A percentile compares a stretch with the other conserved stretches of the same genome.
Conservation (phyloP, 78 protist genomes). For the Dictyostelium purpureum region DNA sequence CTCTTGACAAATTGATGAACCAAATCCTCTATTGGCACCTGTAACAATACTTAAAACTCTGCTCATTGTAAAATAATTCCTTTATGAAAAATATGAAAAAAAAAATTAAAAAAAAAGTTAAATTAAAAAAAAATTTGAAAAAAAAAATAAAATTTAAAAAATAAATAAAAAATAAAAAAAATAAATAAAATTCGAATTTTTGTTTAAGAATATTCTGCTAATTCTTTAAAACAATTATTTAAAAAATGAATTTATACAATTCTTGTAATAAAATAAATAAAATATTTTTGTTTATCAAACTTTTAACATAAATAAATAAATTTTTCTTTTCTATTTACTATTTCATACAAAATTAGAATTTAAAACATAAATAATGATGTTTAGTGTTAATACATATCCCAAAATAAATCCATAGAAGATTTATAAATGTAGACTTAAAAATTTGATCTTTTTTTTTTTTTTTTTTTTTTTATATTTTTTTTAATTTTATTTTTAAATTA, state of each 20-base stretch:
- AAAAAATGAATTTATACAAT: too few relatives aligned
- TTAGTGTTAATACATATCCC: too few relatives aligned
- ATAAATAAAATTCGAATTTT: background rate
- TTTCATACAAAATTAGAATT: too few relatives aligned
- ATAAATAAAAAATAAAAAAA: background rate
- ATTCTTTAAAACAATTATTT: too few relatives aligned
- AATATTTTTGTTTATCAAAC: too few relatives aligned
- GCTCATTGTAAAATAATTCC: background rate
- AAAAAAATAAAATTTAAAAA: background rate
- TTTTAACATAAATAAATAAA: too few relatives aligned
- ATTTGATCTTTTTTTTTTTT: background rate
- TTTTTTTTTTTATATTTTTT: background rate
- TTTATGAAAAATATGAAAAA: background rate
- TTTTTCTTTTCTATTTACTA: too few relatives aligned
- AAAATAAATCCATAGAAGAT: too few relatives aligned
- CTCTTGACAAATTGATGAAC: constrained; percentile 19
- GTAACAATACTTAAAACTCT: constrained; percentile 37
- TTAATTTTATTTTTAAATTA: background rate
- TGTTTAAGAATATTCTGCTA: too few relatives aligned
- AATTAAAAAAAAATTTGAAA: background rate
- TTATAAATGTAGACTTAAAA: background rate
- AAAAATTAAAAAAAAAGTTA: background rate
- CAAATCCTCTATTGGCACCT: constrained; percentile 56
- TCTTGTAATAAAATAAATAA: too few relatives aligned
- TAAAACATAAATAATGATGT: too few relatives aligned